A percentile compares a stretch with the other conserved stretches of the same genome.
These are phyloP conservation scores for Elsinoe ampelina DNA, from an alignment of 2,329 filamentous ascomycete genomes.

Conservation along the genomic window DNA sequence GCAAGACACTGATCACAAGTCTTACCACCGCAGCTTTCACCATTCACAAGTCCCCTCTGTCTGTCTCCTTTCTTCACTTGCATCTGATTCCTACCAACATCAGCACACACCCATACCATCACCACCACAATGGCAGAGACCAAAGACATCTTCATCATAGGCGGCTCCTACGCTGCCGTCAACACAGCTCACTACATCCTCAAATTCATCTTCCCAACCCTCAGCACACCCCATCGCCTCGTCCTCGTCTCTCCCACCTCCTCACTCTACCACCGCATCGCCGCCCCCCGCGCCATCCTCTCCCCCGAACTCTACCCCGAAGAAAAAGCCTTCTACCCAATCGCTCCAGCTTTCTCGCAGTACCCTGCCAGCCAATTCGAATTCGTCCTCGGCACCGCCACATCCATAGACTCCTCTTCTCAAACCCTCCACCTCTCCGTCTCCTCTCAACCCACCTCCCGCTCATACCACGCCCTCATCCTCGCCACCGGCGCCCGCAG, in stretches of 20 bases:
- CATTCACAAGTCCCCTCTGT: neutral
- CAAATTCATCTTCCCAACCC: slow-evolving; percentile 40
- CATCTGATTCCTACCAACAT: neutral
- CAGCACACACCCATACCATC: neutral
- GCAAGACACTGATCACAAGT: neutral
- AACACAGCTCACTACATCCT: slow-evolving; percentile 46
- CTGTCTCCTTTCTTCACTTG: neutral
- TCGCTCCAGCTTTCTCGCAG: slow-evolving; percentile 41
- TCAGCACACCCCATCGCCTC: slow-evolving; percentile 40
- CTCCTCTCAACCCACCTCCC: slow-evolving; percentile 22
- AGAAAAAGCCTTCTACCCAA: slow-evolving; percentile 41
- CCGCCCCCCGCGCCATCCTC: slow-evolving; percentile 44
- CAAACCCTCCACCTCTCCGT: slow-evolving; percentile 38
- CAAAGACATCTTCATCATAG: slow-evolving; percentile 43
- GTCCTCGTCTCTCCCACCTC: slow-evolving; percentile 46
- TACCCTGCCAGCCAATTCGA: slow-evolving; percentile 41
- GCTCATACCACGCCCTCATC: slow-evolving; percentile 47
- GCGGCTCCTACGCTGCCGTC: slow-evolving; percentile 45
- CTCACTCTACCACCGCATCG: slow-evolving; percentile 46
- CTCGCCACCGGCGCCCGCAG: slow-evolving; percentile 47
- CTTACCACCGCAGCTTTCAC: neutral
- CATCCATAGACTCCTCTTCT: slow-evolving; percentile 34
- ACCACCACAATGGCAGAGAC: neutral
- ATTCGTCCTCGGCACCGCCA: slow-evolving; percentile 44
- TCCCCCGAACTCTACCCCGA: slow-evolving; percentile 39